Percentiles rank a stretch among this genome's conserved stretches.
phyloP scores from a whole-genome alignment of 306 rosid genomes.

The Sesbania bispinosa region DNA sequence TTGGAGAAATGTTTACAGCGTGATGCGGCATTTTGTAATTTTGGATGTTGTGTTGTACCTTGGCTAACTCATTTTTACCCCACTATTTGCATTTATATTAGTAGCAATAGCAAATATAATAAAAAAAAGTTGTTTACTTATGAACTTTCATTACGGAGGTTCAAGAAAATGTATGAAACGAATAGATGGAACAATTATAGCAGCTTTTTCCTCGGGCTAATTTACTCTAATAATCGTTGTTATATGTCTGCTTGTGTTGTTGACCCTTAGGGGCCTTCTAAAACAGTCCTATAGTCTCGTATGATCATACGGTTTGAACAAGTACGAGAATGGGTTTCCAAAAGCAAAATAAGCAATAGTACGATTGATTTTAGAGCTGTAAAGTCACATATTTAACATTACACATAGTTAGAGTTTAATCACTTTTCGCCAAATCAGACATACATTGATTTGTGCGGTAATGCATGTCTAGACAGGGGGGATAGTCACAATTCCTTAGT shows the following conservation, averaged over 20 bases:
- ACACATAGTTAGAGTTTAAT: too few relatives aligned
- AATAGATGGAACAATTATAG: constrained; percentile 22
- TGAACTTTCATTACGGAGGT: constrained; percentile 9
- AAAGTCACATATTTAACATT: too few relatives aligned
- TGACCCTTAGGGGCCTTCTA: too few relatives aligned
- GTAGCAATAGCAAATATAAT: constrained; percentile 11
- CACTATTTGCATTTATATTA: constrained; percentile 22
- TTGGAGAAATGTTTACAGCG: constrained; percentile 21
- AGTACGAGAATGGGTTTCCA: not conserved
- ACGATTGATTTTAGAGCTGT: too few relatives aligned
- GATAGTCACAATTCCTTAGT: too few relatives aligned
- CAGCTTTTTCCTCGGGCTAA: not conserved
- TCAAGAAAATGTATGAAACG: constrained; percentile 32
- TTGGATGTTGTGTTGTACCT: constrained; percentile 34
- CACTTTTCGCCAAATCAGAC: too few relatives aligned
- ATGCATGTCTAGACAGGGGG: too few relatives aligned
- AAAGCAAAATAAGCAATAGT: not conserved
- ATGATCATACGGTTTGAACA: too few relatives aligned
- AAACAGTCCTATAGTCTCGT: too few relatives aligned
- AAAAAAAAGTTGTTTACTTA: not conserved
- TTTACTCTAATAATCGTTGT: not conserved
- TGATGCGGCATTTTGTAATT: constrained; percentile 33
- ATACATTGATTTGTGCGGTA: too few relatives aligned
- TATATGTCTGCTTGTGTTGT: not conserved
- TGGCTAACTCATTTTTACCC: constrained; percentile 42